A percentile compares a stretch with the other conserved stretches of the same genome.
Conservation (phyloP, 805 yeast species). For the Yarrowia divulgata region DNA sequence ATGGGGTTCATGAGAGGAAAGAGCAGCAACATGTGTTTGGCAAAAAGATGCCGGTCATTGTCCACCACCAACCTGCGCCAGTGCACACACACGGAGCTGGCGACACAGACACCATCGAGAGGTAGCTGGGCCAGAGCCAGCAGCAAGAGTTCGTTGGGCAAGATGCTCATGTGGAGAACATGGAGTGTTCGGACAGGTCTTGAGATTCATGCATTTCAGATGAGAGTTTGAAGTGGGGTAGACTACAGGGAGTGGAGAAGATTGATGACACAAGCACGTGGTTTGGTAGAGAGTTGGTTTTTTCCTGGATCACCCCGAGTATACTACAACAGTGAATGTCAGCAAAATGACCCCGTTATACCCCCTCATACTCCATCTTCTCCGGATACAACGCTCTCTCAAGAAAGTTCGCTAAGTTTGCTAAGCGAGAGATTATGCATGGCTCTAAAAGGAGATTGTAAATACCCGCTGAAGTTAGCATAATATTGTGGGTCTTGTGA, state of each 20-base stretch:
- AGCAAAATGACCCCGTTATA: background rate
- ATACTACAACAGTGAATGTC: too few relatives aligned
- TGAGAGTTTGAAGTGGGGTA: constrained; percentile 35
- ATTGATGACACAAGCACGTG: too few relatives aligned
- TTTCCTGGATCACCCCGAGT: too few relatives aligned
- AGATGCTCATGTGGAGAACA: constrained; percentile 4
- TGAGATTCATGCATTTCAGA: background rate
- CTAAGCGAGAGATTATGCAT: constrained; percentile 26
- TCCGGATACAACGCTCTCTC: background rate
- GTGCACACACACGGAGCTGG: background rate
- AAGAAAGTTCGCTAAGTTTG: constrained; percentile 6
- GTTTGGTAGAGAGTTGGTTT: too few relatives aligned
- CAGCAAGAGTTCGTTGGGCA: constrained; percentile 30
- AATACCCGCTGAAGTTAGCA: background rate
- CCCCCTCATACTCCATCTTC: background rate
- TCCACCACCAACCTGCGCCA: constrained; percentile 19
- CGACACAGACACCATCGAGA: constrained; percentile 5
- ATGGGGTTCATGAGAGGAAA: constrained; percentile 21
- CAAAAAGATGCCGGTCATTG: constrained; percentile 11
- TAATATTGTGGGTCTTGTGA: too few relatives aligned
- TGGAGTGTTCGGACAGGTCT: background rate
- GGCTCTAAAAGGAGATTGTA: background rate
- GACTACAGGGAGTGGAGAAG: too few relatives aligned
- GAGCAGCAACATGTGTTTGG: background rate
- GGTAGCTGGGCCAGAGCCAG: constrained; percentile 25